phyloP scores from a whole-genome alignment of 345 rosid genomes.

The Linum usitatissimum region DNA sequence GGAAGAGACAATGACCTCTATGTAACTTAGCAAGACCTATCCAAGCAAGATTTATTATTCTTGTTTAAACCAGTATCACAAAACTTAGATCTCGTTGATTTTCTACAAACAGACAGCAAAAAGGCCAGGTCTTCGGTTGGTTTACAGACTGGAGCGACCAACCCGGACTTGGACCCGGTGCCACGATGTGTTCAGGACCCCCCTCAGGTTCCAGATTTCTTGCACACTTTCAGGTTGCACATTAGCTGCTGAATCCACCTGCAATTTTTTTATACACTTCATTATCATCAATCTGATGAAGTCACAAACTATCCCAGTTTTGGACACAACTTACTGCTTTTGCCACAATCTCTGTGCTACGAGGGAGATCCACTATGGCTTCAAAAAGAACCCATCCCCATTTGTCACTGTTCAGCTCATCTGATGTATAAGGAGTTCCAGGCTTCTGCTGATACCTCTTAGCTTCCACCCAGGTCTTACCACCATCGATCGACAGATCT shows the following conservation, averaged over 20 bases:
- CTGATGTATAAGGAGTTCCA: conserved; percentile 47
- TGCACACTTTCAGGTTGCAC: conserved; percentile 82
- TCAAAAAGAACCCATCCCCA: conserved; percentile 98
- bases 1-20: too few relatives aligned
- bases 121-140: background rate
- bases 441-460: conserved; percentile 67
- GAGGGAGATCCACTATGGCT: conserved; percentile 44
- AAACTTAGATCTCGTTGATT: background rate
- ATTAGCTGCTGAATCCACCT: conserved; percentile 93
- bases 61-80: background rate
- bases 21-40: too few relatives aligned
- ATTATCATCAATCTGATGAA: background rate
- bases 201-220: conserved; percentile 86
- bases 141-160: conserved; percentile 50
- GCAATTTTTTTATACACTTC: background rate
- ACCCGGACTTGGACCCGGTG: conserved; percentile 66
- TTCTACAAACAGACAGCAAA: background rate
- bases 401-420: conserved; percentile 53
- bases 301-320: background rate
- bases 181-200: conserved; percentile 88
- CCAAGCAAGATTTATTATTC: too few relatives aligned
- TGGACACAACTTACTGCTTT: conserved; percentile 58
- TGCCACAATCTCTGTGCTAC: conserved; percentile 53
- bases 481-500: conserved; percentile 81
- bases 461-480: conserved; percentile 87